phyloP scores from a whole-genome alignment of 768 basidiomycete genomes.

The Tylopilus rubrobrunneus region DNA sequence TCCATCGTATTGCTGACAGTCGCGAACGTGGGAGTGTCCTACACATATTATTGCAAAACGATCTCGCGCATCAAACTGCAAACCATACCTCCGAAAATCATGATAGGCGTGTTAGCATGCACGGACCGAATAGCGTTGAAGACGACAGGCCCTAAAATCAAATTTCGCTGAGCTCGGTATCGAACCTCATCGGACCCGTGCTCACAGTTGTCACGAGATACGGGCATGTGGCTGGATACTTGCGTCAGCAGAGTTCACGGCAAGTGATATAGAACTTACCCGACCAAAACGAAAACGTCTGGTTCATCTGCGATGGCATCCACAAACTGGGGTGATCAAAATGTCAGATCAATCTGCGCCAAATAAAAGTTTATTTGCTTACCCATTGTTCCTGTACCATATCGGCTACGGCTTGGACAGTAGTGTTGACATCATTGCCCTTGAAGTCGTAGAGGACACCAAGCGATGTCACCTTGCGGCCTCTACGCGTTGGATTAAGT shows the following conservation, averaged over 20 bases:
- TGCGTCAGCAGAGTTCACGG: background rate
- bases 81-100: constrained; percentile 69
- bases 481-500: constrained; percentile 36
- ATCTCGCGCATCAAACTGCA: background rate
- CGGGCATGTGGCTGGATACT: constrained; percentile 74
- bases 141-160: constrained; percentile 57
- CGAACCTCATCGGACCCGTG: background rate
- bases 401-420: constrained; percentile 65
- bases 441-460: constrained; percentile 79
- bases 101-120: constrained; percentile 70
- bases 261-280: constrained; percentile 36
- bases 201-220: constrained; percentile 63
- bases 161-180: background rate
- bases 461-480: constrained; percentile 71
- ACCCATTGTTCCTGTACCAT: constrained; percentile 85
- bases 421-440: constrained; percentile 65
- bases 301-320: constrained; percentile 79
- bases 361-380: constrained; percentile 5
- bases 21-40: constrained; percentile 47
- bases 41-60: background rate
- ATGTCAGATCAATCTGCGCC: background rate
- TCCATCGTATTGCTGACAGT: constrained; percentile 24
- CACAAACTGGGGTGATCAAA: constrained; percentile 47
- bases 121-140: constrained; percentile 69
- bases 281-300: constrained; percentile 74